Percentiles rank a stretch among this genome's conserved stretches.
Evolutionary conservation across 2,329 filamentous ascomycete genomes (phyloP).

Genomic region (Verticillium isaacii): DNA sequence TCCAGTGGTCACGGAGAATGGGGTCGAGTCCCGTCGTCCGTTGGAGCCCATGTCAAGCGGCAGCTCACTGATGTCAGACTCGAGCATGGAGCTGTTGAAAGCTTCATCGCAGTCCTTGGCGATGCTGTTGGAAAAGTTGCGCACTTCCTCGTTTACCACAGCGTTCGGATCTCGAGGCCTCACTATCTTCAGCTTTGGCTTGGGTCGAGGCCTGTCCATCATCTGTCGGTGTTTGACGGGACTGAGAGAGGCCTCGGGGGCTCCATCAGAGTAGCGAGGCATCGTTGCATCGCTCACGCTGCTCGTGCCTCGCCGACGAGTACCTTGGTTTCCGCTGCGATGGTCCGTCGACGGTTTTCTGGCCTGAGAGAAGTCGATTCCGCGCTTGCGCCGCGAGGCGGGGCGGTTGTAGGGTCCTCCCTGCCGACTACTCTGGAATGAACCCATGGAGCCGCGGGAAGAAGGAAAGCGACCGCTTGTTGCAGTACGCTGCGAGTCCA

Average conservation of each 20-base stretch:
- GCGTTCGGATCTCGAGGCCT: conserved; percentile 13
- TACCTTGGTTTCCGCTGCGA: conserved; percentile 9
- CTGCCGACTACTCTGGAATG: conserved; percentile 42
- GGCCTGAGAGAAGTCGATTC: conserved; percentile 49
- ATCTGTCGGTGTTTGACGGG: neutral
- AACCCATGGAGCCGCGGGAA: conserved; percentile 40
- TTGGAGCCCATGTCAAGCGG: conserved; percentile 25
- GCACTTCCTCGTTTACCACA: conserved; percentile 65
- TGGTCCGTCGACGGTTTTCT: conserved; percentile 28
- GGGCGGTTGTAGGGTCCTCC: conserved; percentile 35
- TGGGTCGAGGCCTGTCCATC: neutral
- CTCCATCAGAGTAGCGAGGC: neutral
- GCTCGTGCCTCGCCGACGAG: conserved; percentile 17
- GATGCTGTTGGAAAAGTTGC: conserved; percentile 78
- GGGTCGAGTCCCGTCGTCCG: conserved; percentile 29
- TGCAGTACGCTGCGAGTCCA: conserved; percentile 25
- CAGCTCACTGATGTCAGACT: conserved; percentile 23
- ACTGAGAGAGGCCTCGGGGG: neutral
- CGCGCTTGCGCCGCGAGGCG: conserved; percentile 43
- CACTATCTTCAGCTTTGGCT: conserved; percentile 18
- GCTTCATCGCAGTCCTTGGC: conserved; percentile 84
- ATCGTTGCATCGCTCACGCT: neutral
- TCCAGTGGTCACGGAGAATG: conserved; percentile 37
- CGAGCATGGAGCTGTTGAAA: conserved; percentile 64
- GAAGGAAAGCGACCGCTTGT: conserved; percentile 23